A percentile compares a stretch with the other conserved stretches of the same genome.
Conservation (phyloP, 2,329 filamentous ascomycete species). For the Penicillium sclerotigenum region DNA sequence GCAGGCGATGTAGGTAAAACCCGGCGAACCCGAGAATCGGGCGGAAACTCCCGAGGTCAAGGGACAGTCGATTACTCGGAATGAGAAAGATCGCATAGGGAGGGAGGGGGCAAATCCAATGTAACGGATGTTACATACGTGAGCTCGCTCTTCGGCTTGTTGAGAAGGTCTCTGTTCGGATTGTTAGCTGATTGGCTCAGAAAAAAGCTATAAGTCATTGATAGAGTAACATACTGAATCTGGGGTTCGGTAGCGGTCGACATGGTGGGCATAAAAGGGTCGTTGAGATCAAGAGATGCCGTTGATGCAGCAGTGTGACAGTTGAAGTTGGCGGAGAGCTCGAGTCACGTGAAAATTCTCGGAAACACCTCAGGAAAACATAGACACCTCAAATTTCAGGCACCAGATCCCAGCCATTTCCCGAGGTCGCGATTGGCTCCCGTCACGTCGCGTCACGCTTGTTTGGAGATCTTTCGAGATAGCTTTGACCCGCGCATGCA, state of each 20-base stretch:
- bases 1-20: constrained; percentile 4
- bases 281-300: constrained; percentile 6
- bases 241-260: constrained; percentile 57
- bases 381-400: background rate
- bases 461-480: constrained; percentile 30
- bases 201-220: constrained; percentile 18
- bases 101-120: background rate
- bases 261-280: constrained; percentile 49
- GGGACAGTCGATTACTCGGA: constrained; percentile 1
- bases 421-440: constrained; percentile 35
- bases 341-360: constrained; percentile 15
- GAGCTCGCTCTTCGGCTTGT: constrained; percentile 84
- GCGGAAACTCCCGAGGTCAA: constrained; percentile 4
- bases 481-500: constrained; percentile 34
- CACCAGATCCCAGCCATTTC: constrained; percentile 4
- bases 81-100: constrained; percentile 1
- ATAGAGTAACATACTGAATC: constrained; percentile 59
- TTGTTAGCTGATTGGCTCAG: constrained; percentile 21
- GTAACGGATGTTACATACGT: constrained; percentile 61
- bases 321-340: constrained; percentile 9
- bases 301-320: constrained; percentile 1
- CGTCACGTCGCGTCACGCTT: constrained; percentile 42
- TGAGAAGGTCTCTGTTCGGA: constrained; percentile 70
- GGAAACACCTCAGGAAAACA: background rate
- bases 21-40: constrained; percentile 9